phyloP scores from a whole-genome alignment of 2,329 filamentous ascomycete species.

The Nemania sp. region DNA sequence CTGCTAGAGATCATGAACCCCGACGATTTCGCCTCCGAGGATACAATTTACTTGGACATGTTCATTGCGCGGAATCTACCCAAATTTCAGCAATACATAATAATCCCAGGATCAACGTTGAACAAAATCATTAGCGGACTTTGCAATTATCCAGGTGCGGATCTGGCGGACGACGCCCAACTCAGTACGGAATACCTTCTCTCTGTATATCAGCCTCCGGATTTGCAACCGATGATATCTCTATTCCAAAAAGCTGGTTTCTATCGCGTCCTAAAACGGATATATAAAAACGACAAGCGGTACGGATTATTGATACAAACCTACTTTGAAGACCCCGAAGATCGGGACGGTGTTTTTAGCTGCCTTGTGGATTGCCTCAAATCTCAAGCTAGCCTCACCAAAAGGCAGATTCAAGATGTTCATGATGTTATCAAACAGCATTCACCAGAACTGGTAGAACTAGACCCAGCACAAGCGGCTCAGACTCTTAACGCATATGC shows the following conservation, averaged over 20 bases:
- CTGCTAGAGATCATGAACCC: constrained; percentile 87
- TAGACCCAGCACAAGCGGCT: constrained; percentile 69
- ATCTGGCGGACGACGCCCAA: constrained; percentile 90
- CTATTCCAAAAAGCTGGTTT: constrained; percentile 80
- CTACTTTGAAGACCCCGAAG: constrained; percentile 83
- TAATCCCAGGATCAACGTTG: constrained; percentile 84
- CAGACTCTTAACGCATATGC: constrained; percentile 64
- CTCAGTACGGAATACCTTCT: constrained; percentile 95
- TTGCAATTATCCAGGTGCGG: constrained; percentile 78
- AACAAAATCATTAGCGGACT: constrained; percentile 79
- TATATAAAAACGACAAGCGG: constrained; percentile 78
- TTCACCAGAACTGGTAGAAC: constrained; percentile 65
- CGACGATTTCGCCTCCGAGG: constrained; percentile 72
- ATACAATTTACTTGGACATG: constrained; percentile 97
- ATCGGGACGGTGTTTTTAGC: constrained; percentile 74
- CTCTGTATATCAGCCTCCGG: constrained; percentile 88
- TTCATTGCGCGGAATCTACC: constrained; percentile 94
- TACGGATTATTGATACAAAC: constrained; percentile 76
- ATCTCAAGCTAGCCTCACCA: constrained; percentile 62
- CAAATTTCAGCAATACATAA: constrained; percentile 94
- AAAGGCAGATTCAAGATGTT: constrained; percentile 74
- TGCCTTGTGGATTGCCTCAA: constrained; percentile 77
- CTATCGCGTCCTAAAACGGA: constrained; percentile 87
- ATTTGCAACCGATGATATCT: constrained; percentile 74
- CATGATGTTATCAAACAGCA: constrained; percentile 67